Conservation (phyloP, 257 asterid genomes). For the Voacanga thouarsii region DNA sequence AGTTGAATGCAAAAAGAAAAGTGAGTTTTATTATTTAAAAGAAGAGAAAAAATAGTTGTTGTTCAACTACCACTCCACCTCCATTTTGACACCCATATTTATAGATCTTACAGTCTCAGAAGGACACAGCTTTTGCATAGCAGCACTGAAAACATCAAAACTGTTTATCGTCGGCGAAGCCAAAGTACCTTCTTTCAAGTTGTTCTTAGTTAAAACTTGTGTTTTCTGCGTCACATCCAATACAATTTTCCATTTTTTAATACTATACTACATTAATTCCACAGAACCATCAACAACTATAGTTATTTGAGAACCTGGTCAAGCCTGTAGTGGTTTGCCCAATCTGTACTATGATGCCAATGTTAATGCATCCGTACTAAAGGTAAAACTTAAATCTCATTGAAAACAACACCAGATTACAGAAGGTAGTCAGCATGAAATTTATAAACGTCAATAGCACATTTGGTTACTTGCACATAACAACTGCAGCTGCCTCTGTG, state of each 20-base stretch:
- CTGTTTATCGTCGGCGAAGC: not conserved
- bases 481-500: not conserved
- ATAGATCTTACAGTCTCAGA: not conserved
- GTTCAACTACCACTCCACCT: not conserved
- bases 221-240: not conserved
- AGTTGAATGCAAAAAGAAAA: not conserved
- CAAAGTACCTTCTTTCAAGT: not conserved
- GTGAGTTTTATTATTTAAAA: not conserved
- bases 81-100: not conserved
- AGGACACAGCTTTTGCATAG: not conserved
- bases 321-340: not conserved
- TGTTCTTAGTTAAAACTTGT: not conserved
- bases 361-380: not conserved
- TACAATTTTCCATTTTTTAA: not conserved
- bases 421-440: not conserved
- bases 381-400: not conserved
- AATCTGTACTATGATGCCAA: not conserved
- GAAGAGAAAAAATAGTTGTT: not conserved
- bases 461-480: not conserved
- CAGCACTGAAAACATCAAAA: not conserved
- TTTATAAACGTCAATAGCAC: not conserved
- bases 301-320: not conserved
- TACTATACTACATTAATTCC: not conserved
- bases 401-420: not conserved
- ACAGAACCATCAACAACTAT: not conserved